Conservation (phyloP, 1,284 basidiomycete genomes). For the Papiliotrema flavescens region DNA sequence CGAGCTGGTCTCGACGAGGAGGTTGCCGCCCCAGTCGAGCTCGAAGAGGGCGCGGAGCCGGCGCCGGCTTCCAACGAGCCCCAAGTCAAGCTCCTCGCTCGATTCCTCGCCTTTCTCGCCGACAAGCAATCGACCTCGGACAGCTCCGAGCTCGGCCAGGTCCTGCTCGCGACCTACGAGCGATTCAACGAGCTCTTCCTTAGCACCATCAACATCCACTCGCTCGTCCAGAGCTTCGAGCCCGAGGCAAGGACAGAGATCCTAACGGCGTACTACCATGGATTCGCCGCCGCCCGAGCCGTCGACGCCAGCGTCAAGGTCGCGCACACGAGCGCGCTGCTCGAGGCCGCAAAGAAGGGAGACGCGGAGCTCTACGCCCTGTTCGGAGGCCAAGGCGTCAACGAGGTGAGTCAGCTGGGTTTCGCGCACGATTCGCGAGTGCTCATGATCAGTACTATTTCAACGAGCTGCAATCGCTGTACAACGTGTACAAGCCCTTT, state of each 20-base stretch:
- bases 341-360: conserved; percentile 65
- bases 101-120: conserved; percentile 72
- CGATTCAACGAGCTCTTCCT: conserved; percentile 78
- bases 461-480: conserved; percentile 87
- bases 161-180: conserved; percentile 69
- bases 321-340: conserved; percentile 67
- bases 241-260: conserved; percentile 71
- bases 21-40: conserved; percentile 41
- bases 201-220: conserved; percentile 59
- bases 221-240: conserved; percentile 71
- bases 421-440: background rate
- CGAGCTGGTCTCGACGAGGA: conserved; percentile 49
- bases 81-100: conserved; percentile 69
- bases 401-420: conserved; percentile 59
- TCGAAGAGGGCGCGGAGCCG: conserved; percentile 35
- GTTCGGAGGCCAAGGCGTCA: conserved; percentile 98
- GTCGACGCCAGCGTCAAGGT: conserved; percentile 56
- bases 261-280: conserved; percentile 74
- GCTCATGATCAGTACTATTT: conserved; percentile 66
- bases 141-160: conserved; percentile 58
- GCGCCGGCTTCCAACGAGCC: conserved; percentile 52
- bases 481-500: conserved; percentile 85
- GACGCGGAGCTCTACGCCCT: conserved; percentile 84
- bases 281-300: conserved; percentile 68
- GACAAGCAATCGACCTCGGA: conserved; percentile 59